Conservation (phyloP, 129 eudicot species). For the Artemisia argyi region DNA sequence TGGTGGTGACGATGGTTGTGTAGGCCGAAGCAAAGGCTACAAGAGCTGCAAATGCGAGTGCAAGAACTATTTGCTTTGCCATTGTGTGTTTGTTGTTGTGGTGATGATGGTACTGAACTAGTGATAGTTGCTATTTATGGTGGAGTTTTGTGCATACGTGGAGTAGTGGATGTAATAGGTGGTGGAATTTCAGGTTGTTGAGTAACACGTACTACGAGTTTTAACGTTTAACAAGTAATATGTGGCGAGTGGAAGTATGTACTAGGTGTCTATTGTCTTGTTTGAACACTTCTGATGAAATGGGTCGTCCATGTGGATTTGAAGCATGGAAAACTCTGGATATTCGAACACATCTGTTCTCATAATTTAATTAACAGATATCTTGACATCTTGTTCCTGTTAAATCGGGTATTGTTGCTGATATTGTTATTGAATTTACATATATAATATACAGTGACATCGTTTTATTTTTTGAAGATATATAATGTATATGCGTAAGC, state of each 20-base stretch:
- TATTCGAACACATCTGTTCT: too few relatives aligned
- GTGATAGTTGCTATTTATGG: neutral
- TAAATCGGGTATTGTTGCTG: too few relatives aligned
- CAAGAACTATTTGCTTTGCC: conserved; percentile 5
- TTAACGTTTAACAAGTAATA: neutral
- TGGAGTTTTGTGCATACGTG: neutral
- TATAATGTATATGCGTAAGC: too few relatives aligned
- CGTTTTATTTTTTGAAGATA: too few relatives aligned
- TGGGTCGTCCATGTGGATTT: neutral
- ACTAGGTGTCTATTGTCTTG: neutral
- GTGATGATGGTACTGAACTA: neutral
- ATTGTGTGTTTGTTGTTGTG: neutral
- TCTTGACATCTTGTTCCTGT: too few relatives aligned
- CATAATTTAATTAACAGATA: too few relatives aligned
- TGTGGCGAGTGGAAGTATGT: neutral
- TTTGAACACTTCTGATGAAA: neutral
- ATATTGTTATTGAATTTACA: too few relatives aligned
- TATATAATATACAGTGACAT: too few relatives aligned
- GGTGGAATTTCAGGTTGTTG: neutral
- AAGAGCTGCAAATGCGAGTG: conserved; percentile 5
- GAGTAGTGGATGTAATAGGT: neutral
- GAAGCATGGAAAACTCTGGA: too few relatives aligned
- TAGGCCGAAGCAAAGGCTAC: conserved; percentile 9
- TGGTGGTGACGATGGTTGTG: conserved; percentile 10
- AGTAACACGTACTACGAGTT: neutral